Base-by-base conservation (phyloP, 179 eudicot species). In the Camellia oleifera region DNA sequence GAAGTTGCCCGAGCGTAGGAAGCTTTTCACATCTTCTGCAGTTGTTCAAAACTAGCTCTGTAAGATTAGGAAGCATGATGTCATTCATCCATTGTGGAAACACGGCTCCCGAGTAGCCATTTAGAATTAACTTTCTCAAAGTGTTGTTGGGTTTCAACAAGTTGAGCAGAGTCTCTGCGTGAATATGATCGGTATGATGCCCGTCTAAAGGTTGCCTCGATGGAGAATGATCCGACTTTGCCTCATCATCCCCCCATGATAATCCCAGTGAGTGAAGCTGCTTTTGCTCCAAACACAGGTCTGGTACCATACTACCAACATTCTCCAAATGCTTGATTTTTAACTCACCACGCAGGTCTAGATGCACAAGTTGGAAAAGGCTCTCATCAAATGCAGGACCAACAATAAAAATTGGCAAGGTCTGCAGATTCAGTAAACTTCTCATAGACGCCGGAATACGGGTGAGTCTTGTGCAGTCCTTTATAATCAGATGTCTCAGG, bases 271-370 rank as follows among this genome's bases (percentile, higher is more conserved):
- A 52, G 52, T 44, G 64, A 14, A 79, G 81, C 23, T 80, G 78
- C 73, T 80, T 80, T 9, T 70, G 60, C 60, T 71, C 60, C 57
- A 79, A 60, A 72, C 81, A 79, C 8, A 70, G n/a, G 56, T 52
- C 78, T 5, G 78, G 82, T 5, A 46, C 57, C 13, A 73, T 58
- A 32, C 45, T 26, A 3, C 42, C 76, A 4, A 50, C 81, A 57
- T 73, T 80, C 65, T 73, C 73, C 65, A 80, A 53, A 42, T 64
- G 72, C 64, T 53, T 80, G 17, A 80, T 72, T 5, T 65, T 64
- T 13, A 80, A 48, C 60, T 80, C 82, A 42, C 82, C 82, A 3
- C 77, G 82, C 11, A 73, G 82, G 62, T 80, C 82, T 15, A 80
- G 72, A 52, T 63, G 78, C 53, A 64, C 77, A 4, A 80, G 78